phyloP scores from a whole-genome alignment of 2,329 filamentous ascomycete species.

The Exophiala calicioides region DNA sequence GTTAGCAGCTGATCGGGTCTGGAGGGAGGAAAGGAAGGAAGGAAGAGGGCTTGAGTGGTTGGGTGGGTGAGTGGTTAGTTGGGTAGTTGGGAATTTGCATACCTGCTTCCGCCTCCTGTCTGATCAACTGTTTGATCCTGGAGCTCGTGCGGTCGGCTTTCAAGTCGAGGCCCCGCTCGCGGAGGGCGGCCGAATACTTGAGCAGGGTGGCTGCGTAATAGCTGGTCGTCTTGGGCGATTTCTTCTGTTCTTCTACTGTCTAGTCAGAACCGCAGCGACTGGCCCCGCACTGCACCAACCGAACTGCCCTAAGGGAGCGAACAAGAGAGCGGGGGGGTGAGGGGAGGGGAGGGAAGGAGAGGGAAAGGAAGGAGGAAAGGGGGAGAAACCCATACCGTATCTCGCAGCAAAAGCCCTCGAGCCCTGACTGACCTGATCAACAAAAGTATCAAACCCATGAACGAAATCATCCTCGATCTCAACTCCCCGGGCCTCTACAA shows the following conservation, averaged over 20 bases:
- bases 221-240: neutral
- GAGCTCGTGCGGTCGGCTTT: neutral
- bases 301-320: too few relatives aligned
- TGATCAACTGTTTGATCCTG: constrained; percentile 7
- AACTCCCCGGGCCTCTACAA: constrained; percentile 17
- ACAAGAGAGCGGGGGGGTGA: too few relatives aligned
- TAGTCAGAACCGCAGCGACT: too few relatives aligned
- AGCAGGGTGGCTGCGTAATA: neutral
- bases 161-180: neutral
- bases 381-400: constrained; percentile 12
- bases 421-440: constrained; percentile 40
- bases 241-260: neutral
- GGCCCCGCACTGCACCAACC: too few relatives aligned
- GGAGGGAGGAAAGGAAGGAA: too few relatives aligned
- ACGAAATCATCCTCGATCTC: constrained; percentile 37
- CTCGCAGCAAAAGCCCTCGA: constrained; percentile 34
- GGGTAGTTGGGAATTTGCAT: too few relatives aligned
- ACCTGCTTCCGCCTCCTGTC: constrained; percentile 7
- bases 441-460: constrained; percentile 44
- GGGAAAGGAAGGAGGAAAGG: too few relatives aligned
- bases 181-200: neutral
- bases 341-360: too few relatives aligned
- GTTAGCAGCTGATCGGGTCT: too few relatives aligned
- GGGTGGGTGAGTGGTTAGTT: too few relatives aligned
- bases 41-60: too few relatives aligned